Base-by-base conservation (phyloP, 352 stramenopile genomes). In the Plasmopara viticola region DNA sequence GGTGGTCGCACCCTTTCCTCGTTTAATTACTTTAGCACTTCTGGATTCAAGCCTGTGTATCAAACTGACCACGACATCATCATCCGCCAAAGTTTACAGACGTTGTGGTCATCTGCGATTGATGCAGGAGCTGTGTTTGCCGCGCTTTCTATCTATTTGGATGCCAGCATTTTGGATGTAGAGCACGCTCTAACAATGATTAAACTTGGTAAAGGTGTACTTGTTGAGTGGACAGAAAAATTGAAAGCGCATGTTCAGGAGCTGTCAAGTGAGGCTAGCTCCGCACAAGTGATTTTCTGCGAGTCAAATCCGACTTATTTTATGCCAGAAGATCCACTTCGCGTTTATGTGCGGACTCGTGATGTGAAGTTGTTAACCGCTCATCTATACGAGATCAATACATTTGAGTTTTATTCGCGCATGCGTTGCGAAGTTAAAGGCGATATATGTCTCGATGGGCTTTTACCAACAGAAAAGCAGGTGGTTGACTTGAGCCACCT, bases 311-410 rank as follows among this genome's bases (percentile, higher is more conserved):
- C 20, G 20, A 25, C 20, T 25, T 25, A 25, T 25, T 25, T 25
- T 25, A 25, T 25, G 3, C 20, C 20, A 25, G 20, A 25, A 25
- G 20, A 25, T 25, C 20, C 20, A 25, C 20, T 25, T 25, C 20
- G 20, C 20, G 20, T 25, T 25, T 25, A 66, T 18, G 53, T 85
- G 2, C 60, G 66, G 15, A 64, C 75, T 14, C 62, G 67, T 8
- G 85, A 85, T 48, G 63, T 82, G 6, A 71, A 80, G 34, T 61
- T 51, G 2, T 43, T 87, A 18, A 85, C 68, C 2, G 70, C 75
- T 1, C 73, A 87, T 44, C 43, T 87, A 9, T 87, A 82, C 45
- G 64, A 84, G 46, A 74, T 87, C 37, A 74, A 80, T 35, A 78
- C 73, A 9, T 55, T 68, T 9, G 76, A 87, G 56, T 77, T 81